A percentile compares a stretch with the other conserved stretches of the same genome.
phyloP scores from a whole-genome alignment of 345 rosid genomes.

The Psidium guajava region DNA sequence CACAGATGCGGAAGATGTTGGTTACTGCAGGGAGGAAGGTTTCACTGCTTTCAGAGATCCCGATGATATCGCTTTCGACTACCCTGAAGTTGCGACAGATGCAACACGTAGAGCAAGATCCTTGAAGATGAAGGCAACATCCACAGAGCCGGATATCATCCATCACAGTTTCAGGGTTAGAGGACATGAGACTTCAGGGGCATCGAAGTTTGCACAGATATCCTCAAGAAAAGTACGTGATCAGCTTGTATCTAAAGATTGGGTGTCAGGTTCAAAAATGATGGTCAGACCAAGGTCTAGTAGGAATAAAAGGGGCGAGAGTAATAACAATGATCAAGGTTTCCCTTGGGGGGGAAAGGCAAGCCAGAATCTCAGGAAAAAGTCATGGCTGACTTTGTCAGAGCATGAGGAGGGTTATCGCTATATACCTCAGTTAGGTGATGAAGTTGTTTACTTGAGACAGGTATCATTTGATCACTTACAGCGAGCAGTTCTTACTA shows the following conservation, averaged over 20 bases:
- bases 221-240: conserved; percentile 18
- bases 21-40: conserved; percentile 13
- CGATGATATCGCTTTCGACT: conserved; percentile 15
- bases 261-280: conserved; percentile 50
- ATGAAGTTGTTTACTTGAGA: conserved; percentile 78
- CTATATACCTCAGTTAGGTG: conserved; percentile 88
- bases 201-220: conserved; percentile 20
- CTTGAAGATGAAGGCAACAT: conserved; percentile 41
- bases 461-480: conserved; percentile 35
- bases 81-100: conserved; percentile 31
- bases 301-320: conserved; percentile 28
- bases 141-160: conserved; percentile 21
- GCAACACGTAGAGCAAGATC: conserved; percentile 59
- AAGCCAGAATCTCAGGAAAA: conserved; percentile 28
- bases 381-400: conserved; percentile 80
- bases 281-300: conserved; percentile 43
- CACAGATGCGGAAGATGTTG: conserved; percentile 12
- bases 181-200: conserved; percentile 27
- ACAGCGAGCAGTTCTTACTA: not conserved
- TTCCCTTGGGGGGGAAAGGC: conserved; percentile 21
- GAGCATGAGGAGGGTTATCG: conserved; percentile 83
- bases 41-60: conserved; percentile 5
- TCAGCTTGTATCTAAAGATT: conserved; percentile 37
- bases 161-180: conserved; percentile 17
- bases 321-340: conserved; percentile 9